Conservation (phyloP, 2,329 filamentous ascomycete genomes). For the Acrocalymma vagum region DNA sequence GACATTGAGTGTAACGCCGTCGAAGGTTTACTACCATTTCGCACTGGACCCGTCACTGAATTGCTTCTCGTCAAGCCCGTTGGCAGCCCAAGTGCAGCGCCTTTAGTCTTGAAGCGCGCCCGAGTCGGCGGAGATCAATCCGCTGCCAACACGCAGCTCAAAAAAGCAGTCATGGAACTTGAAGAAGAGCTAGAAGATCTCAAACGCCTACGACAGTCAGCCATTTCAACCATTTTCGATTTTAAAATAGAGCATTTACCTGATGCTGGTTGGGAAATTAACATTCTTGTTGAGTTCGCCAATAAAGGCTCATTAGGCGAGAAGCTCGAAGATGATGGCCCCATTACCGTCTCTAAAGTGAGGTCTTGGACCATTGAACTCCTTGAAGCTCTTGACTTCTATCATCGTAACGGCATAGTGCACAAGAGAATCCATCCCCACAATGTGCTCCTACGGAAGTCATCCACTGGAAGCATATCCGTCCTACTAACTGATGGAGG, state of each 20-base stretch:
- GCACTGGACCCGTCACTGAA: conserved; percentile 71
- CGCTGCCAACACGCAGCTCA: conserved; percentile 71
- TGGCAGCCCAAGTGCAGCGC: conserved; percentile 52
- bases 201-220: conserved; percentile 77
- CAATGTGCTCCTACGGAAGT: conserved; percentile 81
- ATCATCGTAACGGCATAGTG: conserved; percentile 83
- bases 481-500: conserved; percentile 79
- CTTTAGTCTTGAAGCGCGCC: conserved; percentile 70
- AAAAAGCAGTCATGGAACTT: conserved; percentile 77
- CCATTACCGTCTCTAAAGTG: conserved; percentile 76
- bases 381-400: conserved; percentile 85
- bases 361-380: conserved; percentile 92
- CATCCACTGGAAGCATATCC: conserved; percentile 69
- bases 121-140: conserved; percentile 58
- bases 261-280: conserved; percentile 72
- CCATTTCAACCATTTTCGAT: conserved; percentile 81
- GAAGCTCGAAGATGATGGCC: conserved; percentile 79
- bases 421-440: conserved; percentile 84
- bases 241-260: conserved; percentile 73
- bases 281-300: conserved; percentile 77
- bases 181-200: conserved; percentile 80
- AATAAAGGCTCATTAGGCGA: conserved; percentile 86
- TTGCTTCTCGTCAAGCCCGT: conserved; percentile 78
- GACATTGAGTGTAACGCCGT: conserved; percentile 75
- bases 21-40: conserved; percentile 70